phyloP scores from a whole-genome alignment of 352 stramenopile genomes.

The Pythium apleroticum region DNA sequence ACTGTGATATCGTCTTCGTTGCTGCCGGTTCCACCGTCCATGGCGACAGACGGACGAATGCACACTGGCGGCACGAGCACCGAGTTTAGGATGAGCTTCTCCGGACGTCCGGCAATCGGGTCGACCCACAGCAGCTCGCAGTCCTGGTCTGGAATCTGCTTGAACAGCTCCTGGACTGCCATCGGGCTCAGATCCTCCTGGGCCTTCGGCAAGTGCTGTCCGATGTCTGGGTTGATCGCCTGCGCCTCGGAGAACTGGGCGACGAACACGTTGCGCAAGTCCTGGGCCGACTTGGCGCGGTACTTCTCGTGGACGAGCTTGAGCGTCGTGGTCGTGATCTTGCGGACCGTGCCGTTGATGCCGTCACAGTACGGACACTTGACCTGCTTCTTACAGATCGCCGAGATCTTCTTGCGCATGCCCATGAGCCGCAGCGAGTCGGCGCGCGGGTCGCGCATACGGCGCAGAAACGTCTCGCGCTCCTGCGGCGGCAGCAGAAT shows the following conservation, averaged over 20 bases:
- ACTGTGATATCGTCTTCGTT: conserved; percentile 99
- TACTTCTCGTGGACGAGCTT: conserved; percentile 99
- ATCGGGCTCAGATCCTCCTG: conserved; percentile 91
- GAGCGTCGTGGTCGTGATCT: conserved; percentile 95
- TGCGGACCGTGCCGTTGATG: conserved; percentile 98
- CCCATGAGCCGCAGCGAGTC: conserved; percentile 78
- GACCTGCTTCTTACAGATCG: conserved; percentile 96
- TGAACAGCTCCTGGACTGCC: conserved; percentile 94
- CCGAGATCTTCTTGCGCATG: conserved; percentile 94
- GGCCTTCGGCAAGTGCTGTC: conserved; percentile 79
- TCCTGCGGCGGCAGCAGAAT: conserved; percentile 94
- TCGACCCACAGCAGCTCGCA: conserved; percentile 98
- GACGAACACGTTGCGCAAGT: conserved; percentile 84
- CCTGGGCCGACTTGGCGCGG: conserved; percentile 85
- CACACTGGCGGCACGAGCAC: conserved; percentile 98
- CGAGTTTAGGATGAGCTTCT: conserved; percentile 97
- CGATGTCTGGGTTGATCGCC: conserved; percentile 84
- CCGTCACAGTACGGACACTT: conserved; percentile 95
- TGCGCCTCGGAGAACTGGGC: conserved; percentile 80
- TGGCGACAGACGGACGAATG: conserved; percentile 98
- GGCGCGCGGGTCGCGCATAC: conserved; percentile 85
- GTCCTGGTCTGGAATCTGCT: conserved; percentile 96
- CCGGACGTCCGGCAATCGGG: conserved; percentile 91
- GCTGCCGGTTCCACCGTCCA: conserved; percentile 94
- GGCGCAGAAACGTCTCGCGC: conserved; percentile 78